A percentile compares a stretch with the other conserved stretches of the same genome.
Conservation (phyloP, 2,329 filamentous ascomycete species). For the Pyricularia grisea region DNA sequence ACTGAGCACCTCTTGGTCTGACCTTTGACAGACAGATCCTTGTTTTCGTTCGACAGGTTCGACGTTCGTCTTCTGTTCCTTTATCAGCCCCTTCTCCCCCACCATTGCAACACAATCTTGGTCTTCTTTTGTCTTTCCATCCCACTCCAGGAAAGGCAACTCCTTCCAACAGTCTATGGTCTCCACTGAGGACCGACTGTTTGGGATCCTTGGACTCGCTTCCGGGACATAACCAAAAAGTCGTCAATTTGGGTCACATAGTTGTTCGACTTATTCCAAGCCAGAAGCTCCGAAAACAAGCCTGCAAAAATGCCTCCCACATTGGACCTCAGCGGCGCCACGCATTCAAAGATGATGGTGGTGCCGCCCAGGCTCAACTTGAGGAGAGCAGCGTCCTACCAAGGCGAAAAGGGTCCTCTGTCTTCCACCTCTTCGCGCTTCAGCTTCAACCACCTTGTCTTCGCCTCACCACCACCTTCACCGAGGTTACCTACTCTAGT, state of each 20-base stretch:
- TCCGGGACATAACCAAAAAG: background rate
- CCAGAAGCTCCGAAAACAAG: no score
- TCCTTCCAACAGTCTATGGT: background rate
- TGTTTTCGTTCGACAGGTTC: background rate
- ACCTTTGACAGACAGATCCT: background rate
- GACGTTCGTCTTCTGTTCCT: background rate
- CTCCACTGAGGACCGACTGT: background rate
- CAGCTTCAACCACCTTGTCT: conserved; percentile 58
- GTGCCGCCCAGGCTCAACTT: conserved; percentile 49
- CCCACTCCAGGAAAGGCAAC: background rate
- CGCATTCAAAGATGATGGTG: conserved; percentile 41
- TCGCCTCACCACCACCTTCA: conserved; percentile 54
- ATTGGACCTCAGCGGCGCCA: conserved; percentile 33
- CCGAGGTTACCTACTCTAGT: conserved; percentile 58
- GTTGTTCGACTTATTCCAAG: background rate
- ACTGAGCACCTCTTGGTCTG: background rate
- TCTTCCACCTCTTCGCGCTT: conserved; percentile 55
- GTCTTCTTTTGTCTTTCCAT: background rate
- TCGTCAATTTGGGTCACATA: background rate
- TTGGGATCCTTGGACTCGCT: background rate
- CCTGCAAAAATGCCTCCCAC: conserved; percentile 31
- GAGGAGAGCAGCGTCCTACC: conserved; percentile 45
- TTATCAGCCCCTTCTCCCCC: background rate
- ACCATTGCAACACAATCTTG: background rate
- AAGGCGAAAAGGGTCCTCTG: conserved; percentile 40